Conservation (phyloP, 208 protist genomes). For the Phytomonas sp. region DNA sequence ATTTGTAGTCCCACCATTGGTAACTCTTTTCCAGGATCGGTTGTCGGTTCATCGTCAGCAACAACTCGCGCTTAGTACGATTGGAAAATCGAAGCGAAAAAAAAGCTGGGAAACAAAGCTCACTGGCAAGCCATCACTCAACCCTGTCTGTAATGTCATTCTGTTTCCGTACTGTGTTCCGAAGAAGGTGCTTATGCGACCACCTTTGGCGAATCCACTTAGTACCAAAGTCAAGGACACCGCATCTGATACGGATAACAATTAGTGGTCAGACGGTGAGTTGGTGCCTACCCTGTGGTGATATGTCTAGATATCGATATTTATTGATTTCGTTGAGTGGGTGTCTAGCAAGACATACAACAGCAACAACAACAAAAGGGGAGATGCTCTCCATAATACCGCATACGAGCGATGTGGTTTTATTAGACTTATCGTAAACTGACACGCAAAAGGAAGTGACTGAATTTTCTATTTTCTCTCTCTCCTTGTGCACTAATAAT, state of each 20-base stretch:
- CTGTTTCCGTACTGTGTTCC: constrained; percentile 86
- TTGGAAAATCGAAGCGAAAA: constrained; percentile 56
- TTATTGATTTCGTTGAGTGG: neutral
- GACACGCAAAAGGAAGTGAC: neutral
- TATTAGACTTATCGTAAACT: neutral
- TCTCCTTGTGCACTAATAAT: constrained; percentile 3
- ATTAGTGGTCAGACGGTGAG: constrained; percentile 6
- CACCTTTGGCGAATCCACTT: constrained; percentile 49
- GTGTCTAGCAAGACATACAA: neutral
- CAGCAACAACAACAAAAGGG: neutral
- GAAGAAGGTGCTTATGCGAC: constrained; percentile 54
- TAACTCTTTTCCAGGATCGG: constrained; percentile 80
- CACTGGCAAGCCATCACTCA: constrained; percentile 37
- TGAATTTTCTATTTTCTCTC: constrained; percentile 5
- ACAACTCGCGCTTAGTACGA: constrained; percentile 73
- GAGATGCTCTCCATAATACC: neutral
- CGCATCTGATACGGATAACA: neutral
- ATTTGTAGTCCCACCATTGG: constrained; percentile 75
- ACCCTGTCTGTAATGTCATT: constrained; percentile 72
- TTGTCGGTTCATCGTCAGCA: constrained; percentile 72
- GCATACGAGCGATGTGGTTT: neutral
- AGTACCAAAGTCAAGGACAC: constrained; percentile 20
- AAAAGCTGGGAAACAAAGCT: constrained; percentile 61
- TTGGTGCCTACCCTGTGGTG: neutral
- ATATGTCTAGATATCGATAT: neutral